Evolutionary conservation across 1,284 basidiomycete genomes (phyloP).

Genomic region (Ustilago hordei): DNA sequence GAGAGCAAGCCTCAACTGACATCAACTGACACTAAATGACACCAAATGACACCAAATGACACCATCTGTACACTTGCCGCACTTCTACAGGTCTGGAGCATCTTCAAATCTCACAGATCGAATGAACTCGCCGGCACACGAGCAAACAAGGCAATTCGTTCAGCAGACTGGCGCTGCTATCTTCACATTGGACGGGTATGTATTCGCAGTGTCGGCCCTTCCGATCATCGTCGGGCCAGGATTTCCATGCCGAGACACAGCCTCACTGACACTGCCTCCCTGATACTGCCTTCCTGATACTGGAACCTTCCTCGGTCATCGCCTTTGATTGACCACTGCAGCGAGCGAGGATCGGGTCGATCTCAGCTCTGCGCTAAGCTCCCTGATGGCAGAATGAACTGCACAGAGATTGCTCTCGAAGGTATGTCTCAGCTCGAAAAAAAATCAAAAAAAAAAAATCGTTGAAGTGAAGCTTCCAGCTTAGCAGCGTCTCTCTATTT

Average conservation of each 20-base stretch:
- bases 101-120: conserved; percentile 49
- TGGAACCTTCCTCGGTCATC: neutral
- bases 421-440: conserved; percentile 25
- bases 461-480: too few relatives aligned
- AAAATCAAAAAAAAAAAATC: too few relatives aligned
- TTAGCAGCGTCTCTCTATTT: neutral
- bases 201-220: conserved; percentile 4
- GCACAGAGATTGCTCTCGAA: conserved; percentile 54
- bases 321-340: neutral
- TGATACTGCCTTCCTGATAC: too few relatives aligned
- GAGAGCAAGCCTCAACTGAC: neutral
- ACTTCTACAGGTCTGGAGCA: conserved; percentile 32
- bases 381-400: conserved; percentile 37
- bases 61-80: neutral
- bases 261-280: neutral
- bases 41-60: neutral
- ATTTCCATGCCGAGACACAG: neutral
- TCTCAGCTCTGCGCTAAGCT: conserved; percentile 48
- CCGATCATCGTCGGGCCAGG: neutral
- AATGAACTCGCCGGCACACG: conserved; percentile 45
- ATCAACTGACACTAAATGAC: neutral
- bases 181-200: conserved; percentile 51
- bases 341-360: conserved; percentile 43
- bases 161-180: conserved; percentile 35
- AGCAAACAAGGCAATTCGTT: conserved; percentile 35